Base-by-base conservation (phyloP, 2,329 filamentous ascomycete genomes). In the Aspergillus sp. region DNA sequence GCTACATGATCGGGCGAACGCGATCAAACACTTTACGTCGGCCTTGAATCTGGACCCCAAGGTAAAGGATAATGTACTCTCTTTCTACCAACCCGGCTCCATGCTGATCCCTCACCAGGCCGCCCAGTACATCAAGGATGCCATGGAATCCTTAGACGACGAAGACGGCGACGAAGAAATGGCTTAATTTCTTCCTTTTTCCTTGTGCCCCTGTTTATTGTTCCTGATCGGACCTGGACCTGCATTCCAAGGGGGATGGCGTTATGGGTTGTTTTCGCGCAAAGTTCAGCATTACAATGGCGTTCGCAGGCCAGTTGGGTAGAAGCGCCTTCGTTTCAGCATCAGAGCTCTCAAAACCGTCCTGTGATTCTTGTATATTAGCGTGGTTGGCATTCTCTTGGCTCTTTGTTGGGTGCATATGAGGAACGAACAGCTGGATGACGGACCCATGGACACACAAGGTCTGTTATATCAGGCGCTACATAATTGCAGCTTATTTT, bases 41-140 rank as follows among this genome's bases (percentile, higher is more conserved):
- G 91, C 91, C 12, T 67, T 96, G 52, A 94, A 94, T 60, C 66
- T 98, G 51, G 91, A 98, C 67, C 91, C 89, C 17, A 96, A 96
- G 79, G 89, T 93, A 68, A 55, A 70, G 56, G 12, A 6, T 8
- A 3, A 27, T 29, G 28, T 15, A 15, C 14, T 34, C 24, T 15
- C 6, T 14, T 36, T 28, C 29, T 46, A n/a, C 16, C 1, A 12
- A 8, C n/a, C 11, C 12, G n/a, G 33, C 28, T 40, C 41, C 43
- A 44, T 16, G 48, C 35, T 25, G 20, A 24, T 20, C 22, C 40
- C 12, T 37, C 15, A 34, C 24, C 45, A 94, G 88, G 86, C 89
- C 48, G 86, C 85, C 44, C 81, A 84, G 42, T 82, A 86, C 58
- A 95, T 98, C 61, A 98, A 96, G 63, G 86, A 94, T 57, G 86